phyloP scores from a whole-genome alignment of 106 monocot genomes.

The Dendrobium chrysotoxum region DNA sequence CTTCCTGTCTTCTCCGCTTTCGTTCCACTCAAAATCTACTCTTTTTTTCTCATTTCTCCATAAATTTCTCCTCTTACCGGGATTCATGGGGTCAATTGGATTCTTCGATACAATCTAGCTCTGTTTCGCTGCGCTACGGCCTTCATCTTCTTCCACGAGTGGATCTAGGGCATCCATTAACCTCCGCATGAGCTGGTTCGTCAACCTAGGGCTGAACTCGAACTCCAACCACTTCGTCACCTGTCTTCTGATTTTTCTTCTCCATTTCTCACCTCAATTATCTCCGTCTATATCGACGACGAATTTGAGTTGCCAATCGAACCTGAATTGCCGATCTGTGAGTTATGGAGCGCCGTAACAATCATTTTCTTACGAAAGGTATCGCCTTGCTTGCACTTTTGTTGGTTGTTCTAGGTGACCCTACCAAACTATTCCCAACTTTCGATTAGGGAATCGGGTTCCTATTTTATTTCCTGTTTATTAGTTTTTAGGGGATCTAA shows the following conservation, averaged over 20 bases:
- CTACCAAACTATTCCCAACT: too few species aligned
- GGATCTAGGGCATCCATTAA: constrained; percentile 15
- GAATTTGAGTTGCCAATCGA: constrained; percentile 37
- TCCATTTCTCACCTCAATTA: constrained; percentile 72
- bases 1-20: background rate
- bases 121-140: background rate
- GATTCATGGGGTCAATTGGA: background rate
- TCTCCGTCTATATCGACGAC: constrained; percentile 29
- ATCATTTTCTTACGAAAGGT: constrained; percentile 19
- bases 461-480: background rate
- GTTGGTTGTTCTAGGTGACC: background rate
- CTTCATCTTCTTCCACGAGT: background rate
- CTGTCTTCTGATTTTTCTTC: constrained; percentile 77
- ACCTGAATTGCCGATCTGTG: constrained; percentile 6
- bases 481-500: background rate
- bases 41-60: background rate
- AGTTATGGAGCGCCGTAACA: constrained; percentile 40
- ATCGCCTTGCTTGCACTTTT: background rate
- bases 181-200: constrained; percentile 84
- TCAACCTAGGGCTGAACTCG: constrained; percentile 64
- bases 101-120: background rate
- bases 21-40: background rate
- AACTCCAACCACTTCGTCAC: constrained; percentile 89
- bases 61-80: background rate
- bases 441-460: background rate